Evolutionary conservation across 441 rosid species (phyloP).

Genomic region (Adansonia grandidieri): DNA sequence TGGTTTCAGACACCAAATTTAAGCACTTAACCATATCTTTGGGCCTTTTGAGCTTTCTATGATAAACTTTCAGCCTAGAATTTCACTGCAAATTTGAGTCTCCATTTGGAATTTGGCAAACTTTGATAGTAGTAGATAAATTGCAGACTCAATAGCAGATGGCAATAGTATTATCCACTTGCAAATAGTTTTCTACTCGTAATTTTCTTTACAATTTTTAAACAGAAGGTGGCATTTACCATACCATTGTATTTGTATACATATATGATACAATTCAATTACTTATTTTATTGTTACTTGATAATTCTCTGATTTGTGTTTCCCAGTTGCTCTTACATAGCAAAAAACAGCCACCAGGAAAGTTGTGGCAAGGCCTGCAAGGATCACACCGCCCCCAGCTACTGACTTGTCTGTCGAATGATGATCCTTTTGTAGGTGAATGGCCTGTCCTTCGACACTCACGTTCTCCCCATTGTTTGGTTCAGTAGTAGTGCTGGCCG

Average conservation of each 20-base stretch:
- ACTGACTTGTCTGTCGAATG: constrained; percentile 63
- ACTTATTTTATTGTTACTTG: constrained; percentile 25
- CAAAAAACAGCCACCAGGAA: constrained; percentile 74
- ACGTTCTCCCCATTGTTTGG: constrained; percentile 22
- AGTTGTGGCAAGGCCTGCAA: constrained; percentile 70
- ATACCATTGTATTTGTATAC: not conserved
- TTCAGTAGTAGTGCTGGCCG: constrained; percentile 25
- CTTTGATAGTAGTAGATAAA: not conserved
- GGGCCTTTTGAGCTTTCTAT: not conserved
- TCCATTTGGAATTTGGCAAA: not conserved
- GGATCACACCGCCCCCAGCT: constrained; percentile 72
- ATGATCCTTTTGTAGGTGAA: constrained; percentile 39
- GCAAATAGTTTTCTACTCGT: not conserved
- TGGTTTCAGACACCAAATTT: too few species aligned
- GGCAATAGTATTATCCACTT: not conserved
- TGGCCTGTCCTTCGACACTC: constrained; percentile 31
- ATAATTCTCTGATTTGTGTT: constrained; percentile 43
- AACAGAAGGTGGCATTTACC: not conserved
- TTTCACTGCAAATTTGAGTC: not conserved
- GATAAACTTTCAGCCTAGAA: not conserved
- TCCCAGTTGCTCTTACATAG: constrained; percentile 74
- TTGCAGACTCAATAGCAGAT: not conserved
- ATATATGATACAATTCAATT: constrained; percentile 10
- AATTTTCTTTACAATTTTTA: constrained; percentile 19
- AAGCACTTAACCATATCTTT: not conserved